phyloP scores from a whole-genome alignment of 202 grass and related monocot genomes.

The Setaria viridis region DNA sequence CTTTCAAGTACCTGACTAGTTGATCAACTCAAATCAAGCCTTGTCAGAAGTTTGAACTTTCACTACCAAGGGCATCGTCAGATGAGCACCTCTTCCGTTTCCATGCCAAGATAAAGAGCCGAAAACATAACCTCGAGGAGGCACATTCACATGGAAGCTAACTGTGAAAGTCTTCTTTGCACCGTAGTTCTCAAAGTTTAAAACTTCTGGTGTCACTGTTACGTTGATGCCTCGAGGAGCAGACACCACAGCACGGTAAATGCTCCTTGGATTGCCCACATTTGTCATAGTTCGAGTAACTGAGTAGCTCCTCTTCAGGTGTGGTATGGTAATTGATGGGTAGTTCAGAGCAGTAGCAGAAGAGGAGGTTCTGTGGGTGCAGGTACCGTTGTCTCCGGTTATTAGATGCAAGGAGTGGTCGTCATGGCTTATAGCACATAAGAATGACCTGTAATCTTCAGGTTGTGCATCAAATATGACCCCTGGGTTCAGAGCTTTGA shows the following conservation, averaged over 20 bases:
- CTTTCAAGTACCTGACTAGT: constrained; percentile 22
- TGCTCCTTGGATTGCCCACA: constrained; percentile 45
- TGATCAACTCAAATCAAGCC: constrained; percentile 32
- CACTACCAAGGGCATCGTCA: constrained; percentile 58
- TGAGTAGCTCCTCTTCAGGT: constrained; percentile 56
- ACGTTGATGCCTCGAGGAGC: constrained; percentile 62
- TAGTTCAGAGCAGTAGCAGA: constrained; percentile 65
- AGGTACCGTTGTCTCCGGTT: constrained; percentile 64
- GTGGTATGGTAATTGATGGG: constrained; percentile 69
- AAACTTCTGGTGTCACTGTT: constrained; percentile 57
- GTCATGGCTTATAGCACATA: constrained; percentile 60
- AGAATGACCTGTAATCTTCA: constrained; percentile 73
- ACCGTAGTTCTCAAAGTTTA: constrained; percentile 57
- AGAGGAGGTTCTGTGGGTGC: constrained; percentile 37
- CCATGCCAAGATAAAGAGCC: constrained; percentile 64
- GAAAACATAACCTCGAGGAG: constrained; percentile 61
- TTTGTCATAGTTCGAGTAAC: constrained; percentile 70
- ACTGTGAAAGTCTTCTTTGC: constrained; percentile 62
- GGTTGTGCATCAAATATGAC: constrained; percentile 67
- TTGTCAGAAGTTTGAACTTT: constrained; percentile 36
- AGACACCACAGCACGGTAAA: constrained; percentile 53
- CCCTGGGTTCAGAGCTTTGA: constrained; percentile 63
- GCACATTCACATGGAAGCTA: constrained; percentile 47
- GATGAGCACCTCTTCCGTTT: constrained; percentile 32
- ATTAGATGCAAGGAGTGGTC: constrained; percentile 61